These are phyloP conservation scores for Halenospora varia DNA, from an alignment of 495 filamentous ascomycete genomes.

Conservation along the genomic window DNA sequence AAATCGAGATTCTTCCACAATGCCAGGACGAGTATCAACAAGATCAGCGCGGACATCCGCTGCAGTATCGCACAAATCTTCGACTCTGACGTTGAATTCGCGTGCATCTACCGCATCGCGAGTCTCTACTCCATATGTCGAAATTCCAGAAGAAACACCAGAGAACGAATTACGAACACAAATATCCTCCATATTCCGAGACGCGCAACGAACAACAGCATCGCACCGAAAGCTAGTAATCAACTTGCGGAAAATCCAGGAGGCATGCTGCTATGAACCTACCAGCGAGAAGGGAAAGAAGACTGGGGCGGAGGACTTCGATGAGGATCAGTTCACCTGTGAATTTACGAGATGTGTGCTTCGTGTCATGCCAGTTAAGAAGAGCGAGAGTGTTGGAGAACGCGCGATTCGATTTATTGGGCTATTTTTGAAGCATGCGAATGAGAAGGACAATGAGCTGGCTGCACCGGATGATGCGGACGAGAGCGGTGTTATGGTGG, in stretches of 20 bases:
- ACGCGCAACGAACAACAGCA: slow-evolving; percentile 83
- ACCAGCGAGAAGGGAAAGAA: slow-evolving; percentile 45
- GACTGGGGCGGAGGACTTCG: slow-evolving; percentile 51
- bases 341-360: slow-evolving; percentile 81
- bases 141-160: slow-evolving; percentile 69
- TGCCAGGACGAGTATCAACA: slow-evolving; percentile 57
- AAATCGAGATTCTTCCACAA: slow-evolving; percentile 20
- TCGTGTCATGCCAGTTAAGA: slow-evolving; percentile 81
- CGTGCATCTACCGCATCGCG: slow-evolving; percentile 43
- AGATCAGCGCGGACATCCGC: slow-evolving; percentile 47
- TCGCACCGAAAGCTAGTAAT: slow-evolving; percentile 86
- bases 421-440: slow-evolving; percentile 74
- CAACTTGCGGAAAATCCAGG: slow-evolving; percentile 81
- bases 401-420: slow-evolving; percentile 79
- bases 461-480: slow-evolving; percentile 41
- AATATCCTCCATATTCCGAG: slow-evolving; percentile 74
- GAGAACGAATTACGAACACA: slow-evolving; percentile 68
- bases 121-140: slow-evolving; percentile 49
- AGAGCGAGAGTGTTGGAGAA: slow-evolving; percentile 87
- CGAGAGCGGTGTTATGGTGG: slow-evolving; percentile 59
- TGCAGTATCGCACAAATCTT: slow-evolving; percentile 53
- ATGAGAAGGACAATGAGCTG: slow-evolving; percentile 70
- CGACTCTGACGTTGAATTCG: slow-evolving; percentile 45
- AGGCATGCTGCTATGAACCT: slow-evolving; percentile 79
- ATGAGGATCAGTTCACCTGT: slow-evolving; percentile 80